Conservation (phyloP, 257 asterid genomes). For the Nicotiana sylvestris region DNA sequence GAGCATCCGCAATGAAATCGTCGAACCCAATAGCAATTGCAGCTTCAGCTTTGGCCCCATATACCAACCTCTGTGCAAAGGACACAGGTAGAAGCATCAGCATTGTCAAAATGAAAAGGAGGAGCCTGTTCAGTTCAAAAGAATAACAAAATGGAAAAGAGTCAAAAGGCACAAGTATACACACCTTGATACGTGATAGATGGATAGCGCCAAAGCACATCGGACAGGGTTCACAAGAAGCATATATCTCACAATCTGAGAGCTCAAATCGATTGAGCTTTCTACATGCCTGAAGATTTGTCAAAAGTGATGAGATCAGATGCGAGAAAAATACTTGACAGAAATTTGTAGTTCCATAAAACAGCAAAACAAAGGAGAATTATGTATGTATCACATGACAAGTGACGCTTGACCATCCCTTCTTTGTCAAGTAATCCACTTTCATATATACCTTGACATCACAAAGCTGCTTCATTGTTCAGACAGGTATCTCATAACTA, state of each 20-base stretch:
- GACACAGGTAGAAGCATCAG: not conserved
- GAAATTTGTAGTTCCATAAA: not conserved
- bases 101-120: not conserved
- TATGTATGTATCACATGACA: not conserved
- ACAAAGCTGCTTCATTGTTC: not conserved
- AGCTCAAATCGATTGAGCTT: slow-evolving; percentile 91
- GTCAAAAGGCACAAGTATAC: not conserved
- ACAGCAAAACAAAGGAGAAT: not conserved
- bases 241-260: slow-evolving; percentile 92
- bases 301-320: not conserved
- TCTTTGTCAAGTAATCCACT: not conserved
- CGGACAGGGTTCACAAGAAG: slow-evolving; percentile 96
- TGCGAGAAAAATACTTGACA: not conserved
- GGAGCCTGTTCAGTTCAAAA: not conserved
- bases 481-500: not conserved
- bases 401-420: not conserved
- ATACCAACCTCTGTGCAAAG: slow-evolving; percentile 73
- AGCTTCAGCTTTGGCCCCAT: slow-evolving; percentile 98
- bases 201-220: slow-evolving; percentile 99
- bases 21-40: slow-evolving; percentile 96
- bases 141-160: not conserved
- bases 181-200: slow-evolving; percentile 97
- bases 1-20: slow-evolving; percentile 92
- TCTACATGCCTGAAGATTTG: slow-evolving; percentile 74
- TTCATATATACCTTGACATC: not conserved